These are phyloP conservation scores for Yamadazyma scolyti DNA, from an alignment of 805 yeast species.

Conservation along the genomic window DNA sequence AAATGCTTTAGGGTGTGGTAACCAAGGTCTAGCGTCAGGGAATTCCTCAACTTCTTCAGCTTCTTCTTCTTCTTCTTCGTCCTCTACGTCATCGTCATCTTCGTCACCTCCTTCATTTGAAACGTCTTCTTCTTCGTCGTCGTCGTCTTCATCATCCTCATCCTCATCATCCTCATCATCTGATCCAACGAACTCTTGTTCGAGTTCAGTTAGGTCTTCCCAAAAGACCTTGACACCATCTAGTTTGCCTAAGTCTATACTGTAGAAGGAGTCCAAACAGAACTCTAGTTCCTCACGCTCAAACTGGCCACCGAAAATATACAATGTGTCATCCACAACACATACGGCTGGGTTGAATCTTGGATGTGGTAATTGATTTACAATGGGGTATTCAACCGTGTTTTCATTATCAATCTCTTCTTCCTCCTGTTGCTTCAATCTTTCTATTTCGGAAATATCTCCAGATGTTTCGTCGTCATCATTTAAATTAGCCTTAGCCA, in stretches of 20 bases:
- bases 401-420: conserved; percentile 39
- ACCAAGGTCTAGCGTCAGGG: conserved; percentile 94
- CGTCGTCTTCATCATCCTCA: conserved; percentile 55
- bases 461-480: conserved; percentile 54
- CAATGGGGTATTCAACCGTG: conserved; percentile 50
- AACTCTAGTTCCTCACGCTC: conserved; percentile 86
- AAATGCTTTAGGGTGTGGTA: conserved; percentile 95
- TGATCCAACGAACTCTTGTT: conserved; percentile 50
- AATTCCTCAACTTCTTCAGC: conserved; percentile 63
- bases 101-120: conserved; percentile 37
- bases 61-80: conserved; percentile 66
- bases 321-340: conserved; percentile 79
- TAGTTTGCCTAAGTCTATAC: conserved; percentile 77
- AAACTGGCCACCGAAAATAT: conserved; percentile 87
- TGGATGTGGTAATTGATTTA: conserved; percentile 74
- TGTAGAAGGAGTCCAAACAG: conserved; percentile 78
- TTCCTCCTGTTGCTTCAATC: conserved; percentile 29
- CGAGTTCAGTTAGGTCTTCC: conserved; percentile 74
- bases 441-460: conserved; percentile 33
- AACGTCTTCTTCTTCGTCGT: conserved; percentile 29
- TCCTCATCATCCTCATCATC: conserved; percentile 59
- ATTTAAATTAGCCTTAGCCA: conserved; percentile 67
- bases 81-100: conserved; percentile 54
- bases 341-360: conserved; percentile 84
- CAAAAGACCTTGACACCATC: conserved; percentile 87